These are phyloP conservation scores for Reticulascus tulasneorum DNA, from an alignment of 2,329 filamentous ascomycete genomes.

Conservation along the genomic window DNA sequence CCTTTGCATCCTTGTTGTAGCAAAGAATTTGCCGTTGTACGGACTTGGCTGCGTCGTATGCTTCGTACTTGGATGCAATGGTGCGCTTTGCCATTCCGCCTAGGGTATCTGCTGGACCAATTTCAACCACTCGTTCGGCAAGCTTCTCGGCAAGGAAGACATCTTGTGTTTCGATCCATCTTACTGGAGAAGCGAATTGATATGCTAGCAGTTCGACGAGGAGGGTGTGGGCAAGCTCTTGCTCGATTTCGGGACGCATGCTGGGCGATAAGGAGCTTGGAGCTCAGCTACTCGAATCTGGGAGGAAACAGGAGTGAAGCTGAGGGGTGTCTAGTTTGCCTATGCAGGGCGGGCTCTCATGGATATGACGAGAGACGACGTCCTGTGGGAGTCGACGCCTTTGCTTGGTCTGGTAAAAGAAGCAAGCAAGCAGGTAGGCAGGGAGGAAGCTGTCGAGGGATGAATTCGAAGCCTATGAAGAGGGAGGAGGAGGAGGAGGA, in stretches of 20 bases:
- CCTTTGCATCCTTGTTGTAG: conserved; percentile 99
- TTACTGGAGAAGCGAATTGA: conserved; percentile 96
- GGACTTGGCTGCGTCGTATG: conserved; percentile 94
- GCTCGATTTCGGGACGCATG: conserved; percentile 98
- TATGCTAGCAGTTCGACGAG: conserved; percentile 98
- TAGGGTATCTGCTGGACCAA: conserved; percentile 93
- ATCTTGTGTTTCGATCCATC: conserved; percentile 99
- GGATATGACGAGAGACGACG: neutral
- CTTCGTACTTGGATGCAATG: conserved; percentile 94
- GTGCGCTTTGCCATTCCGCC: conserved; percentile 97
- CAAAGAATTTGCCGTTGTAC: conserved; percentile 96
- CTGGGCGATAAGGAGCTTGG: conserved; percentile 30
- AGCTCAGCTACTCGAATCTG: conserved; percentile 13
- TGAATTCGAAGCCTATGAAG: conserved; percentile 12
- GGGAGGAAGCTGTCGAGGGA: conserved; percentile 10
- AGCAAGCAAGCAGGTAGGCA: conserved; percentile 12
- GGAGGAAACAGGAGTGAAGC: conserved; percentile 13
- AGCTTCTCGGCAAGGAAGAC: conserved; percentile 95
- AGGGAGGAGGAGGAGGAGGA: conserved; percentile 14
- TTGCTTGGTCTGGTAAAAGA: conserved; percentile 9
- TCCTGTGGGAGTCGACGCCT: conserved; percentile 3
- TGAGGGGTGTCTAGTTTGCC: conserved; percentile 11
- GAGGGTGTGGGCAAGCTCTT: conserved; percentile 97
- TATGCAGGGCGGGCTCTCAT: conserved; percentile 4
- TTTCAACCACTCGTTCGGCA: conserved; percentile 95